A percentile compares a stretch with the other conserved stretches of the same genome.
phyloP scores from a whole-genome alignment of 1,139 yeast species.

The Kodamaea arcana region DNA sequence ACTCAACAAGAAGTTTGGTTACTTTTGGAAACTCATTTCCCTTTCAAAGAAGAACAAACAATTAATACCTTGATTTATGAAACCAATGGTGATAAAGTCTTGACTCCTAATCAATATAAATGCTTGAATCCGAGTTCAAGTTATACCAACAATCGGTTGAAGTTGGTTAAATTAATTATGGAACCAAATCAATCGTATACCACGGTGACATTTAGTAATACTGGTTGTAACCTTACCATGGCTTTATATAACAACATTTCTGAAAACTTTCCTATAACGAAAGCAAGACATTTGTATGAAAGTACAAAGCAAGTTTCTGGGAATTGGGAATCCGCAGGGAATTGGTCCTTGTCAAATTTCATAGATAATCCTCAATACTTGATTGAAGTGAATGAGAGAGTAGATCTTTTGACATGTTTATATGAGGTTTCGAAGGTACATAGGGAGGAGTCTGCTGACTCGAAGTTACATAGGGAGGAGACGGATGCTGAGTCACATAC shows the following conservation, averaged over 20 bases:
- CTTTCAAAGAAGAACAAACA: constrained; percentile 16
- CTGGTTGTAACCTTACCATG: constrained; percentile 32
- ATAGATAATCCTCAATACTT: constrained; percentile 62
- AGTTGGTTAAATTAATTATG: constrained; percentile 21
- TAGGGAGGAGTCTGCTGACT: too few relatives aligned
- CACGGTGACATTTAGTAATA: constrained; percentile 21
- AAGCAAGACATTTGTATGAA: constrained; percentile 18
- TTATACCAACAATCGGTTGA: constrained; percentile 29
- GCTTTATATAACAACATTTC: constrained; percentile 30
- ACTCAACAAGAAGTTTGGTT: constrained; percentile 42
- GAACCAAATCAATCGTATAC: constrained; percentile 24
- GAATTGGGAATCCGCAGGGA: constrained; percentile 61
- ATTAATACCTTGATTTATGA: constrained; percentile 30
- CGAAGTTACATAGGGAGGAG: too few relatives aligned
- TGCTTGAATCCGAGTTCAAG: constrained; percentile 13
- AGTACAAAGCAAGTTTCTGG: constrained; percentile 25
- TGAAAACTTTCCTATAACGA: constrained; percentile 18
- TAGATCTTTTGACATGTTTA: constrained; percentile 22
- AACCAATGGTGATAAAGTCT: constrained; percentile 31
- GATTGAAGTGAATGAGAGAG: constrained; percentile 17
- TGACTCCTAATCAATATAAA: constrained; percentile 27
- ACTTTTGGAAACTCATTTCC: constrained; percentile 41
- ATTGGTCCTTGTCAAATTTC: constrained; percentile 48
- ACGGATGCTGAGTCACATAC: too few relatives aligned
- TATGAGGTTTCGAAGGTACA: constrained; percentile 19